Base-by-base conservation (phyloP, 140 eudicot genomes). In the Bidens hawaiensis region DNA sequence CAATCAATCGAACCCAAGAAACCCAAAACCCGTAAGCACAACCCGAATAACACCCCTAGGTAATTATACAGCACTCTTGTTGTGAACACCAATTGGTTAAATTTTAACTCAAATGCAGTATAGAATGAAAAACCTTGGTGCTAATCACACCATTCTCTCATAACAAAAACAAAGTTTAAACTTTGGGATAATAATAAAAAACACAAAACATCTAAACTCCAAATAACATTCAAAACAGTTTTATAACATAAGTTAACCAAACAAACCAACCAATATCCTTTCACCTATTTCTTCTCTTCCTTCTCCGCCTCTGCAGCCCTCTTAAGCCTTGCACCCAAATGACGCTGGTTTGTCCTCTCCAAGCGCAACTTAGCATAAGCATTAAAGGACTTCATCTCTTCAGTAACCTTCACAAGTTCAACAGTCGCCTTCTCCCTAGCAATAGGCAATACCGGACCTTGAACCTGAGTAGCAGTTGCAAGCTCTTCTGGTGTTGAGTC, bases 281-380 rank as follows among this genome's bases (percentile, higher is more conserved):
- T 48, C 21, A 12, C 19, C 64, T 76, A 80, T 25, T 80, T 80
- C 79, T 80, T 80, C 18, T 80, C 85, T 67, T 80, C 82, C 62
- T 80, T 80, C 62, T 80, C 85, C 0, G 85, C 85, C 76, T 80
- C 85, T 1, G 85, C 85, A 18, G 79, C 85, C 64, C 73, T 80
- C 76, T 80, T 76, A 3, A 71, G 69, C 46, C 85, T 30, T 23
- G 61, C 72, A 55, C 85, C 85, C 61, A 76, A 45, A 61, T 80
- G 82, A 10, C 76, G 82, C 41, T 72, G 72, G 66, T 76, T 80
- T 4, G 74, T 76, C 33, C 82, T 68, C 79, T 80, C 85, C 6
- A 76, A 12, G 16, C 85, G 85, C 13, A 80, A 30, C 61, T 80
- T 80, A 48, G 74, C 61, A 28, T 67, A 80, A 6, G 85, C 85